These are phyloP conservation scores for Arthroderma sp. DNA, from an alignment of 2,329 filamentous ascomycete genomes.

Conservation along the genomic window DNA sequence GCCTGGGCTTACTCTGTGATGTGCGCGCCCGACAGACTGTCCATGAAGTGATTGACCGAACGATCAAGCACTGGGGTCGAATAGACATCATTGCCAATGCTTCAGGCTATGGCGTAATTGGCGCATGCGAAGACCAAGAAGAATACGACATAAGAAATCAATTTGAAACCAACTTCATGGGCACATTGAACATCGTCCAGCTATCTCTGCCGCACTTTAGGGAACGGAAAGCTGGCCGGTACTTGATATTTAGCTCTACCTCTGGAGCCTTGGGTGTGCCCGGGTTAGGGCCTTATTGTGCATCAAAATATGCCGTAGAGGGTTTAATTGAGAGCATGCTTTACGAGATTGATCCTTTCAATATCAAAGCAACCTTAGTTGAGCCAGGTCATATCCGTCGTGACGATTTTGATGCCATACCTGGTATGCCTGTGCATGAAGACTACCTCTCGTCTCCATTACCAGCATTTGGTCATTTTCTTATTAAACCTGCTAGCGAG, in stretches of 20 bases:
- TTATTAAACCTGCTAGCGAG: constrained; percentile 73
- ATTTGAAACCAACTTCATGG: constrained; percentile 97
- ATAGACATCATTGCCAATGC: constrained; percentile 89
- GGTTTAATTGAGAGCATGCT: constrained; percentile 92
- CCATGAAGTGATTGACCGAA: constrained; percentile 52
- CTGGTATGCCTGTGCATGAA: constrained; percentile 10
- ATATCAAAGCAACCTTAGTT: constrained; percentile 85
- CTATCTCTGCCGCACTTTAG: constrained; percentile 78
- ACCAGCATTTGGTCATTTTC: constrained; percentile 81
- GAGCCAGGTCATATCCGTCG: constrained; percentile 79
- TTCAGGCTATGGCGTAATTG: constrained; percentile 89
- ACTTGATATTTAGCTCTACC: constrained; percentile 89
- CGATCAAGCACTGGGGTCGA: constrained; percentile 61
- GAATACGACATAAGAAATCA: constrained; percentile 89
- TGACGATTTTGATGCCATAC: constrained; percentile 46
- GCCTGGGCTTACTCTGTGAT: constrained; percentile 74
- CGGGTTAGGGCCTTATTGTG: constrained; percentile 84
- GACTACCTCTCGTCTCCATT: constrained; percentile 38
- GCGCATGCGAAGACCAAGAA: constrained; percentile 91
- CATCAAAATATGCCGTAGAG: constrained; percentile 93
- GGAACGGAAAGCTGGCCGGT: constrained; percentile 59
- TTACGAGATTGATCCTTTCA: constrained; percentile 84
- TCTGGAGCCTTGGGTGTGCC: constrained; percentile 87
- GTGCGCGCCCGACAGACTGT: constrained; percentile 74
- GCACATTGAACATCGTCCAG: constrained; percentile 86